Percentiles rank a stretch among this genome's conserved stretches.
Conservation (phyloP, 2,329 filamentous ascomycete species). For the Neopestalotiopsis rosae region DNA sequence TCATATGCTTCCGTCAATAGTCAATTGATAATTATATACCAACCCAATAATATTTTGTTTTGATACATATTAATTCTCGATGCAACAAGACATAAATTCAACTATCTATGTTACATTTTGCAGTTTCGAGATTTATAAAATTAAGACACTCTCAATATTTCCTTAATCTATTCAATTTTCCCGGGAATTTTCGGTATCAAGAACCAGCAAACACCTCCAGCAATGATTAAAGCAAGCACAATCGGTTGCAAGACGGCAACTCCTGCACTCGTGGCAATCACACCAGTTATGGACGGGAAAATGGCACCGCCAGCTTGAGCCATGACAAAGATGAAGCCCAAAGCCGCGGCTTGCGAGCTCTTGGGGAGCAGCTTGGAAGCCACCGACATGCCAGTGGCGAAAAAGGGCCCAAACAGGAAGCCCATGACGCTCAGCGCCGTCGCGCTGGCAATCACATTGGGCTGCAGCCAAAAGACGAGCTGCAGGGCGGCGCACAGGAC, state of each 20-base stretch:
- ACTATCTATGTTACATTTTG: too few species aligned
- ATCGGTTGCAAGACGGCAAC: conserved; percentile 55
- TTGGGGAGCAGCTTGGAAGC: conserved; percentile 54
- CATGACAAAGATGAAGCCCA: conserved; percentile 57
- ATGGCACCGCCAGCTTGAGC: conserved; percentile 56
- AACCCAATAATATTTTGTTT: too few species aligned
- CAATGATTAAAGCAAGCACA: conserved; percentile 48
- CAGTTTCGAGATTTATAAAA: too few species aligned
- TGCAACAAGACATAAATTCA: too few species aligned
- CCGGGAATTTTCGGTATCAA: conserved; percentile 39
- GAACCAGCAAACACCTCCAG: conserved; percentile 47
- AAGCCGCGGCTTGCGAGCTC: conserved; percentile 50
- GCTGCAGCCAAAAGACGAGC: conserved; percentile 69
- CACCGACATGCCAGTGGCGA: conserved; percentile 59
- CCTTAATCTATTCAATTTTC: conserved; percentile 26
- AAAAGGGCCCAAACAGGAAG: conserved; percentile 59
- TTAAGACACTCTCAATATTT: background rate
- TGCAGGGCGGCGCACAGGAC: conserved; percentile 58
- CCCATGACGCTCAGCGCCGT: conserved; percentile 57
- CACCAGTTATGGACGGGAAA: conserved; percentile 56
- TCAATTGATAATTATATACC: too few species aligned
- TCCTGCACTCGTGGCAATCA: conserved; percentile 50
- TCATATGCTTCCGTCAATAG: too few species aligned
- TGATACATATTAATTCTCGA: too few species aligned
- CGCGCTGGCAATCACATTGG: conserved; percentile 59